Conservation (phyloP, 768 basidiomycete genomes). For the Hygrophorus pudorinus region DNA sequence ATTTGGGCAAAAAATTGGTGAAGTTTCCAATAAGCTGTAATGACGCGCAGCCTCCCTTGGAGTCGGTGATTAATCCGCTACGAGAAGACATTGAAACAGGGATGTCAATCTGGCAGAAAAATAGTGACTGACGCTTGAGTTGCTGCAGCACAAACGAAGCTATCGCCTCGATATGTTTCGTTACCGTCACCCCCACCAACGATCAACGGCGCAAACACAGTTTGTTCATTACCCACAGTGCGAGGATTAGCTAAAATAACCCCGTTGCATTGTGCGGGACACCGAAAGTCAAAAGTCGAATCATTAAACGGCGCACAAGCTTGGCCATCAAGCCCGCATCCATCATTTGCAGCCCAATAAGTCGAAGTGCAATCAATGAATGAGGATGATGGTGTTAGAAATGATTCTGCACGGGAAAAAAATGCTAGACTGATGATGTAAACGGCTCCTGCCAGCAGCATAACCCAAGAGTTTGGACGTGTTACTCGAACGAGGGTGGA, state of each 20-base stretch:
- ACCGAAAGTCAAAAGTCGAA: constrained; percentile 63
- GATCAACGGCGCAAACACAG: constrained; percentile 62
- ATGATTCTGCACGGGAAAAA: constrained; percentile 63
- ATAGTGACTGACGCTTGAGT: constrained; percentile 55
- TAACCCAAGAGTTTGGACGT: constrained; percentile 38
- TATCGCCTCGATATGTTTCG: constrained; percentile 72
- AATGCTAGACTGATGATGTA: constrained; percentile 71
- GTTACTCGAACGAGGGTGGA: constrained; percentile 41
- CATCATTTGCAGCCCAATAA: constrained; percentile 60
- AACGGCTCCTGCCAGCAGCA: constrained; percentile 41
- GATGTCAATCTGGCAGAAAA: constrained; percentile 3
- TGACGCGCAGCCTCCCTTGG: constrained; percentile 68
- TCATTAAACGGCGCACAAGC: constrained; percentile 56
- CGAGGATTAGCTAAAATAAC: constrained; percentile 65
- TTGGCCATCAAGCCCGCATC: constrained; percentile 64
- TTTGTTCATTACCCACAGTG: constrained; percentile 56
- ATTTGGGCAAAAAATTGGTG: constrained; percentile 52
- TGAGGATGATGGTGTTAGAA: constrained; percentile 51
- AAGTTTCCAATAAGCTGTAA: constrained; percentile 64
- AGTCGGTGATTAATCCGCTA: constrained; percentile 56
- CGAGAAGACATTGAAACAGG: not conserved
- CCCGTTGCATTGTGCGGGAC: constrained; percentile 59
- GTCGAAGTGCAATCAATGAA: constrained; percentile 61
- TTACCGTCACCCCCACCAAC: constrained; percentile 77
- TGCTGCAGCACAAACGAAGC: constrained; percentile 78